Evolutionary conservation across 768 basidiomycete genomes (phyloP).

Genomic region (Amanita phalloides): DNA sequence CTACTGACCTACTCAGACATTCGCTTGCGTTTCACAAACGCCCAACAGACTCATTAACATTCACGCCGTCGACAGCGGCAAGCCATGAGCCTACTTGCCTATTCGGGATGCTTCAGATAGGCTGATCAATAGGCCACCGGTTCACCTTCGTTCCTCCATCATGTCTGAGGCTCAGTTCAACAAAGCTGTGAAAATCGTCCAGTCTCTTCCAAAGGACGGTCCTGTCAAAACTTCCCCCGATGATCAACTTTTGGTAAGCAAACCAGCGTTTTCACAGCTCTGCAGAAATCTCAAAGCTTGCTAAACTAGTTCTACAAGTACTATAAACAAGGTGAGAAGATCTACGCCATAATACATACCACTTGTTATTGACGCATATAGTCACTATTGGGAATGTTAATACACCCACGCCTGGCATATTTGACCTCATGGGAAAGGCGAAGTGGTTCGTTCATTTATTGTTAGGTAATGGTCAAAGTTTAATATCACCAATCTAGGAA

Average conservation of each 20-base stretch:
- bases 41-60: background rate
- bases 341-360: background rate
- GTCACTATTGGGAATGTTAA: conserved; percentile 69
- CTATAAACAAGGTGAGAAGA: conserved; percentile 76
- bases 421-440: conserved; percentile 81
- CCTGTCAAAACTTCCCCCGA: conserved; percentile 64
- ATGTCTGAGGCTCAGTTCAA: conserved; percentile 72
- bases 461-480: background rate
- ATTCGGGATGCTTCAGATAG: conserved; percentile 8
- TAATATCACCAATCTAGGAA: conserved; percentile 40
- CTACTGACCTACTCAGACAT: background rate
- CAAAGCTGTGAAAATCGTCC: conserved; percentile 61
- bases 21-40: conserved; percentile 1
- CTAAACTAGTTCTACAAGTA: conserved; percentile 75
- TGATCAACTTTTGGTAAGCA: conserved; percentile 70
- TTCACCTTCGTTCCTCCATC: conserved; percentile 15
- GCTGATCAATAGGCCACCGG: conserved; percentile 4
- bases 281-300: background rate
- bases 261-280: background rate
- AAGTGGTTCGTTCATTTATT: conserved; percentile 59
- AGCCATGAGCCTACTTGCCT: conserved; percentile 5
- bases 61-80: background rate
- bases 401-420: conserved; percentile 52
- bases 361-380: conserved; percentile 17
- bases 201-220: conserved; percentile 66